These are phyloP conservation scores for Triangularia setosa DNA, from an alignment of 2,329 filamentous ascomycete species.

Conservation along the genomic window DNA sequence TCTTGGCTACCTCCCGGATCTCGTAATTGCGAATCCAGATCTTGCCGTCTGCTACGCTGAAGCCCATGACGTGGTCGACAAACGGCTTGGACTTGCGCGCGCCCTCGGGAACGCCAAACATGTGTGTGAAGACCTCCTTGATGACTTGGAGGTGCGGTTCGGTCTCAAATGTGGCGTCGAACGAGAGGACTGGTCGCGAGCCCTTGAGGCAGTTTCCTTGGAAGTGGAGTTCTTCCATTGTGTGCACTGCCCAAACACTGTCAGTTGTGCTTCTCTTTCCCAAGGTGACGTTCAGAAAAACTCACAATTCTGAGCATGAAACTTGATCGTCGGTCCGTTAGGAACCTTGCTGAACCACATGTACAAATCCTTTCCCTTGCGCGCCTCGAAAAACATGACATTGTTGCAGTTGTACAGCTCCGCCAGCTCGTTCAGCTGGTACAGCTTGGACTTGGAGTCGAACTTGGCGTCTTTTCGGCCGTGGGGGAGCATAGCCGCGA, in stretches of 20 bases:
- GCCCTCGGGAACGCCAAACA: constrained; percentile 86
- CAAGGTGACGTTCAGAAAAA: no score
- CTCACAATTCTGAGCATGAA: constrained; percentile 74
- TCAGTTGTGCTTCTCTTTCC: constrained; percentile 7
- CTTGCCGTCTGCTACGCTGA: constrained; percentile 86
- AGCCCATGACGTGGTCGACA: constrained; percentile 89
- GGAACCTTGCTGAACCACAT: constrained; percentile 90
- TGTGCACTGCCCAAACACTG: constrained; percentile 62
- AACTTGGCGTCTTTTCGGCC: constrained; percentile 93
- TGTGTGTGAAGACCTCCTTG: constrained; percentile 84
- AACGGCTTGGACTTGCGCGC: constrained; percentile 92
- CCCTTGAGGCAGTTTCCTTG: constrained; percentile 96
- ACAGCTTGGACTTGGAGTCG: constrained; percentile 87
- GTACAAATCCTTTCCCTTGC: constrained; percentile 92
- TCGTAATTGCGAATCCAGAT: constrained; percentile 97
- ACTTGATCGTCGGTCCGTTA: constrained; percentile 59
- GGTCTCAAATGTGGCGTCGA: constrained; percentile 81
- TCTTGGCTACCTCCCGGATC: constrained; percentile 75
- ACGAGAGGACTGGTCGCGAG: constrained; percentile 83
- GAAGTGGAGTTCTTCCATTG: constrained; percentile 95
- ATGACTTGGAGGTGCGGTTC: constrained; percentile 77
- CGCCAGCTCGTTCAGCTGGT: constrained; percentile 70
- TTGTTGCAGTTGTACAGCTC: constrained; percentile 85
- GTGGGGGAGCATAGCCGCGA: constrained; percentile 85
- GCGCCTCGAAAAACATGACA: constrained; percentile 88